phyloP scores from a whole-genome alignment of 495 filamentous ascomycete species.

The Tirmania nivea region DNA sequence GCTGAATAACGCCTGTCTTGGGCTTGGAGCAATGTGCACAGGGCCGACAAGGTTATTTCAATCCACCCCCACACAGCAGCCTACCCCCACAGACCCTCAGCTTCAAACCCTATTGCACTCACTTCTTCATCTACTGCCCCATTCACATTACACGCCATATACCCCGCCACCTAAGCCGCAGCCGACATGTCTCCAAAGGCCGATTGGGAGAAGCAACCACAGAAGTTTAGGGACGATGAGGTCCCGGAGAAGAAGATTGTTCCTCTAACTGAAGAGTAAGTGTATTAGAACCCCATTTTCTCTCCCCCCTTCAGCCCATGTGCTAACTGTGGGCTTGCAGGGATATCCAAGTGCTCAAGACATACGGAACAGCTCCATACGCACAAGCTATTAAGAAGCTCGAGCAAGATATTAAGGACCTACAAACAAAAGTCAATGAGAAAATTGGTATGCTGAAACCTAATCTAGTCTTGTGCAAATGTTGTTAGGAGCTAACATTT shows the following conservation, averaged over 20 bases:
- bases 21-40: no score
- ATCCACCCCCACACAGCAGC: no score
- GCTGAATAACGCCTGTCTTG: no score
- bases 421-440: conserved; percentile 88
- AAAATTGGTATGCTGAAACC: conserved; percentile 46
- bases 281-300: conserved; percentile 5
- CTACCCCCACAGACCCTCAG: no score
- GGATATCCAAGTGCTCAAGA: conserved; percentile 97
- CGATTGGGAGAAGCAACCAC: conserved; percentile 81
- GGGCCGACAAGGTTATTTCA: no score
- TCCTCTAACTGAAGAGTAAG: conserved; percentile 83
- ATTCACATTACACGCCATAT: no score
- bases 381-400: conserved; percentile 79
- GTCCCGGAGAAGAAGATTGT: conserved; percentile 98
- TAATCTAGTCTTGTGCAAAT: no score
- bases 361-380: conserved; percentile 93
- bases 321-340: conserved; percentile 28
- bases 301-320: not conserved
- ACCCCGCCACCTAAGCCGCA: no score
- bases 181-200: not conserved
- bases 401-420: conserved; percentile 95
- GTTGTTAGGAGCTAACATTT: not conserved
- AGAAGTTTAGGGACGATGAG: conserved; percentile 90
- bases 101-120: no score
- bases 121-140: no score